Conservation (phyloP, 2,329 filamentous ascomycete species). For the Calonectria crousiana region DNA sequence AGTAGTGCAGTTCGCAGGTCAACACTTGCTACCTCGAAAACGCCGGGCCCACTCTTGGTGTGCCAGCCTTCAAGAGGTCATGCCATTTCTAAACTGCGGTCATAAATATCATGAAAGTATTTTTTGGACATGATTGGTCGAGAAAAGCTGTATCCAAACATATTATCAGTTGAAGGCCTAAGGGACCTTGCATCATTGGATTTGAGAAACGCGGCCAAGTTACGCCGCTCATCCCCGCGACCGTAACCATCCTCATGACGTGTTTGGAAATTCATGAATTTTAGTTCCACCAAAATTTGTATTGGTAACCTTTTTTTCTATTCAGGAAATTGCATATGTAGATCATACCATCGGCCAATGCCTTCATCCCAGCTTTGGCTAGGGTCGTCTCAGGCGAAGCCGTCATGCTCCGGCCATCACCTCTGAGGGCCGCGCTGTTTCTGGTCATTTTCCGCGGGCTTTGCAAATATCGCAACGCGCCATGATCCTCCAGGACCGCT, state of each 20-base stretch:
- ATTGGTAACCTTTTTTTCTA: neutral
- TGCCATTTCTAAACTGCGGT: slow-evolving; percentile 76
- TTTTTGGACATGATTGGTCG: slow-evolving; percentile 82
- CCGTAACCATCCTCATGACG: neutral
- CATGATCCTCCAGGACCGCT: neutral
- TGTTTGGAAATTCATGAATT: neutral
- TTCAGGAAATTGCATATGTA: too few species aligned
- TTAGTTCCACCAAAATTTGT: neutral
- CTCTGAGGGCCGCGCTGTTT: slow-evolving; percentile 49
- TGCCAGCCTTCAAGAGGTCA: slow-evolving; percentile 86
- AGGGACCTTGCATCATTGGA: neutral
- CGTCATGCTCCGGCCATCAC: slow-evolving; percentile 78
- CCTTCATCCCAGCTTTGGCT: neutral
- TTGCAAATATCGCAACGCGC: neutral
- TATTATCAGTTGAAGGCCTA: slow-evolving; percentile 71
- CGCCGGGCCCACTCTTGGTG: slow-evolving; percentile 82
- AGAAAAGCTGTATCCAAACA: slow-evolving; percentile 87
- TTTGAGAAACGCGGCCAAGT: neutral
- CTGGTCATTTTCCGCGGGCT: neutral
- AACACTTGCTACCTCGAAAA: slow-evolving; percentile 27
- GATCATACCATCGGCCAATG: neutral
- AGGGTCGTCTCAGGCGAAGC: slow-evolving; percentile 61
- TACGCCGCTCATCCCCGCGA: neutral
- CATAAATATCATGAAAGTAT: slow-evolving; percentile 85
- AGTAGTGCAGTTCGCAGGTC: slow-evolving; percentile 34